A percentile compares a stretch with the other conserved stretches of the same genome.
Evolutionary conservation across 345 rosid genomes (phyloP).

Genomic region (Eucalyptus erythrocorys): DNA sequence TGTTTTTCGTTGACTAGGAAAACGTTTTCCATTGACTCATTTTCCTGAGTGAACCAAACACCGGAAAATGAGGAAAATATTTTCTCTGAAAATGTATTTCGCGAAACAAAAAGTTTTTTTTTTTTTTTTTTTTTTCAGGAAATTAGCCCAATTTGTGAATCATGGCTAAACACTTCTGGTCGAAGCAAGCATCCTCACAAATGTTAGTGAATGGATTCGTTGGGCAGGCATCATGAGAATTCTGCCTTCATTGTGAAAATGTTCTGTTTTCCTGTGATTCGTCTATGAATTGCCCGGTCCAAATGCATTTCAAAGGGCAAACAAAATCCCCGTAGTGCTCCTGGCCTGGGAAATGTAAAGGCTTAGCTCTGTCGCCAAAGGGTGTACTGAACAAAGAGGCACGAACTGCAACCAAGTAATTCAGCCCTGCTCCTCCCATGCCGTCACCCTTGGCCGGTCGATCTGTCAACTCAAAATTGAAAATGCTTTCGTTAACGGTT

Average conservation of each 20-base stretch:
- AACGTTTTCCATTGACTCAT: no score
- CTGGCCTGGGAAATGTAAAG: neutral
- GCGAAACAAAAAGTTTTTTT: no score
- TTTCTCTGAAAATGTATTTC: no score
- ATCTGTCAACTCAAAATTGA: neutral
- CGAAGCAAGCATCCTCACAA: neutral
- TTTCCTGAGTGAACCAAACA: no score
- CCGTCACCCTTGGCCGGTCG: neutral
- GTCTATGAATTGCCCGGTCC: neutral
- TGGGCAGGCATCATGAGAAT: neutral
- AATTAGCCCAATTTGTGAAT: no score
- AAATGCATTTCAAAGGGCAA: neutral
- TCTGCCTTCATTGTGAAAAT: neutral
- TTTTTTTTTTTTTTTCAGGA: no score
- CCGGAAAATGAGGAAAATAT: no score
- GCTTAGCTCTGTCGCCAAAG: neutral
- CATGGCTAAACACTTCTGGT: neutral
- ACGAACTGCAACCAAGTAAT: neutral
- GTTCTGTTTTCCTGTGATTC: neutral
- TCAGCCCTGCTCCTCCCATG: neutral
- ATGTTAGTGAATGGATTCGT: neutral
- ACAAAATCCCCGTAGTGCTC: neutral
- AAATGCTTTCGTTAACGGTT: neutral
- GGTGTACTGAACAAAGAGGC: neutral
- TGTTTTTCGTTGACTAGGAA: no score